phyloP scores from a whole-genome alignment of 1,139 yeast species.

The Diutina mesorugosa region DNA sequence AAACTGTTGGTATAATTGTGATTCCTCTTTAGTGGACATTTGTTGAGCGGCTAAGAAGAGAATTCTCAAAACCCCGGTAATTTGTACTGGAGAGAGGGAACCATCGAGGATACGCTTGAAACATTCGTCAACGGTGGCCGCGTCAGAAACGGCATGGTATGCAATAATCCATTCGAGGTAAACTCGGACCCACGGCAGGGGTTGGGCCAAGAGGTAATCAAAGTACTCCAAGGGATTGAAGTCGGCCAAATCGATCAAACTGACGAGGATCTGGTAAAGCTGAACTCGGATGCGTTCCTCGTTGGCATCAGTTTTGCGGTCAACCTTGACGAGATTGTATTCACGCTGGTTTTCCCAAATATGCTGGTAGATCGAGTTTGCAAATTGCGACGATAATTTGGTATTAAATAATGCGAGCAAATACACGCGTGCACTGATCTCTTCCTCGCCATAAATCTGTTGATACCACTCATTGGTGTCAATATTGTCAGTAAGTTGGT shows the following conservation, averaged over 20 bases:
- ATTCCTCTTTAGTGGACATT: slow-evolving; percentile 15
- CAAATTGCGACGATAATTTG: slow-evolving; percentile 19
- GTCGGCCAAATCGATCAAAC: slow-evolving; percentile 13
- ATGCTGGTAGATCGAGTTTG: slow-evolving; percentile 24
- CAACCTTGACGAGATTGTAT: slow-evolving; percentile 33
- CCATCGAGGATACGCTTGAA: slow-evolving; percentile 4
- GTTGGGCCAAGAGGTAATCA: slow-evolving; percentile 12
- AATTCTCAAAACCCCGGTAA: slow-evolving; percentile 50
- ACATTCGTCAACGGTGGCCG: slow-evolving; percentile 2
- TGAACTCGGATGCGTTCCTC: slow-evolving; percentile 60
- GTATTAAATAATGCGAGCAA: slow-evolving; percentile 33
- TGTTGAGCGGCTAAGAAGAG: slow-evolving; percentile 40
- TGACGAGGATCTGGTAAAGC: slow-evolving; percentile 38
- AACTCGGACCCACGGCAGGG: slow-evolving; percentile 64
- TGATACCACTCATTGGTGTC: slow-evolving; percentile 43
- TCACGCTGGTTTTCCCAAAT: slow-evolving; percentile 27
- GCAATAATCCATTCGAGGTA: slow-evolving; percentile 75
- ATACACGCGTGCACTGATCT: slow-evolving; percentile 40
- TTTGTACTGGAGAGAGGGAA: slow-evolving; percentile 33
- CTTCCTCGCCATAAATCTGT: slow-evolving; percentile 46
- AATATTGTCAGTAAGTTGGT: slow-evolving; percentile 43
- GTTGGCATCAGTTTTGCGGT: slow-evolving; percentile 45
- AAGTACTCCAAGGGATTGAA: slow-evolving; percentile 7
- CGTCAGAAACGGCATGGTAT: slow-evolving; percentile 7
- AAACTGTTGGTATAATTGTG: slow-evolving; percentile 11